Evolutionary conservation across 148 eudicot species (phyloP).

Genomic region (Camellia lanceoleosa): DNA sequence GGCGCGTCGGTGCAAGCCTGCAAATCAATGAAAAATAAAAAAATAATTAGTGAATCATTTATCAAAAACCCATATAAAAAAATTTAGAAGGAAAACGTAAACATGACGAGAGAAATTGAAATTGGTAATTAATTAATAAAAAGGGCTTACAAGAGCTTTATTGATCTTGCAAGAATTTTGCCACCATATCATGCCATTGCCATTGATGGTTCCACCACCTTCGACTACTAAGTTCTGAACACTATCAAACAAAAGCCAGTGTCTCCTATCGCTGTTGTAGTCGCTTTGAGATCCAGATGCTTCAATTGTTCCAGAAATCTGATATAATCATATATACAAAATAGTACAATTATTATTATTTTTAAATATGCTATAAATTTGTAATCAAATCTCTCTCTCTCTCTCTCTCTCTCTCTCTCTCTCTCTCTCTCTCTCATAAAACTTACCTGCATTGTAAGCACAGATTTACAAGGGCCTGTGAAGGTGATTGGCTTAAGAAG

Average conservation of each 20-base stretch:
- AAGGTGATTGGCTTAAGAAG: slow-evolving; percentile 58
- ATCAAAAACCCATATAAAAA: no score
- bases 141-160: slow-evolving; percentile 38
- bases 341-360: neutral
- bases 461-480: slow-evolving; percentile 60
- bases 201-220: slow-evolving; percentile 68
- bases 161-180: slow-evolving; percentile 71
- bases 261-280: slow-evolving; percentile 39
- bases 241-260: slow-evolving; percentile 49
- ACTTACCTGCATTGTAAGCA: slow-evolving; percentile 42
- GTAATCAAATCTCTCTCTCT: slow-evolving; percentile 4
- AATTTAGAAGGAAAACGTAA: neutral
- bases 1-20: slow-evolving; percentile 87
- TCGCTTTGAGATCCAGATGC: slow-evolving; percentile 49
- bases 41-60: neutral
- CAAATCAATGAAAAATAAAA: slow-evolving; percentile 13
- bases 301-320: slow-evolving; percentile 58
- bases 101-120: neutral
- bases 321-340: neutral
- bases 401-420: neutral
- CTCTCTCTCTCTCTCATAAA: neutral
- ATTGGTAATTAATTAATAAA: no score
- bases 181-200: slow-evolving; percentile 84
- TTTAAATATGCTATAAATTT: neutral
- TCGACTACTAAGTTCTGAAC: slow-evolving; percentile 37